phyloP scores from a whole-genome alignment of 148 eudicot genomes.

The Rhododendron henanense region DNA sequence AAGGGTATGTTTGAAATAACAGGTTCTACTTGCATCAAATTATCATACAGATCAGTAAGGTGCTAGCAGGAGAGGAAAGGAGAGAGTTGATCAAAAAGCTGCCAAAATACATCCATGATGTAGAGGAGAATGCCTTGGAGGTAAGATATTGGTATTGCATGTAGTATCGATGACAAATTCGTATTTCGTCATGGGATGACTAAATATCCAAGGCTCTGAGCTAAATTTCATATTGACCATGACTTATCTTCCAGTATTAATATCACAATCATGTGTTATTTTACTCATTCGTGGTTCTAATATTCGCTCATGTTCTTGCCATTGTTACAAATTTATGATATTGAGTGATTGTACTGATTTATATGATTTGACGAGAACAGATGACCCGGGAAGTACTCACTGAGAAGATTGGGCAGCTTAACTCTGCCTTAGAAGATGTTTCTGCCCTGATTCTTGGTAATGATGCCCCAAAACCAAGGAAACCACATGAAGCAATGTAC shows the following conservation, averaged over 20 bases:
- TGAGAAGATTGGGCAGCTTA: slow-evolving; percentile 80
- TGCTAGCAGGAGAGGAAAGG: slow-evolving; percentile 70
- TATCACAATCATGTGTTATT: not conserved
- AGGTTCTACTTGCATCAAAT: not conserved
- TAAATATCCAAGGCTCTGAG: not conserved
- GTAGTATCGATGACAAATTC: not conserved
- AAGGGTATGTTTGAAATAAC: not conserved
- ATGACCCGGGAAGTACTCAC: slow-evolving; percentile 67
- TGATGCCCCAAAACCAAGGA: slow-evolving; percentile 19
- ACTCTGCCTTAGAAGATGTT: slow-evolving; percentile 76
- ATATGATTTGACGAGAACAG: slow-evolving; percentile 23
- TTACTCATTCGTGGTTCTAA: not conserved
- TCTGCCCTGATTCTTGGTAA: slow-evolving; percentile 63
- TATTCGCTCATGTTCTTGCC: slow-evolving; percentile 7
- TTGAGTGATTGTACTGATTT: not conserved
- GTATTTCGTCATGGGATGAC: not conserved
- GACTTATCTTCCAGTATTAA: not conserved
- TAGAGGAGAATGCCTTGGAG: slow-evolving; percentile 83
- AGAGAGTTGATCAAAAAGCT: slow-evolving; percentile 78
- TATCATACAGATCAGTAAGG: slow-evolving; percentile 65
- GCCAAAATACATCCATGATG: slow-evolving; percentile 87
- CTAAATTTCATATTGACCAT: not conserved
- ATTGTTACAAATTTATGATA: not conserved
- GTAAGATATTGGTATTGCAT: slow-evolving; percentile 26
- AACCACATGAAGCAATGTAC: slow-evolving; percentile 4